Evolutionary conservation across 805 yeast genomes (phyloP).

Genomic region (Hemisphaericaspora nanyangensis): DNA sequence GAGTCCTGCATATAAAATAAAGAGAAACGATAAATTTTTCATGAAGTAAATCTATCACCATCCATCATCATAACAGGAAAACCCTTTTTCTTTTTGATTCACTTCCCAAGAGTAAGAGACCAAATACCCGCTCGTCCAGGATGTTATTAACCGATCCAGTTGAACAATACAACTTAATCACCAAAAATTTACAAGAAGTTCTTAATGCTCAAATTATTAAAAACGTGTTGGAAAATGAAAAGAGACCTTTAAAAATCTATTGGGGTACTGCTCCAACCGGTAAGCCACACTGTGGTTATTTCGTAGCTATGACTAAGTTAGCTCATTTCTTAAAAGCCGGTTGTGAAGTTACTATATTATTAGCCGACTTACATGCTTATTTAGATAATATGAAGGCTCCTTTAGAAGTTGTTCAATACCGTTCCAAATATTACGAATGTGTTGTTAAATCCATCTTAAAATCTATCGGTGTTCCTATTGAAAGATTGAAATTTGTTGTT

Average conservation of each 20-base stretch:
- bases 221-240: slow-evolving; percentile 72
- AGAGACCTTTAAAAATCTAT: slow-evolving; percentile 81
- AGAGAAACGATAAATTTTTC: no score
- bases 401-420: slow-evolving; percentile 79
- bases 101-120: no score
- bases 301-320: slow-evolving; percentile 94
- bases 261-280: slow-evolving; percentile 99
- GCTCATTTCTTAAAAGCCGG: slow-evolving; percentile 96
- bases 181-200: slow-evolving; percentile 87
- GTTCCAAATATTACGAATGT: slow-evolving; percentile 86
- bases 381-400: slow-evolving; percentile 99
- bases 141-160: slow-evolving; percentile 42
- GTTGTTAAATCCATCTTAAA: slow-evolving; percentile 80
- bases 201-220: slow-evolving; percentile 84
- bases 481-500: slow-evolving; percentile 72
- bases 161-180: slow-evolving; percentile 70
- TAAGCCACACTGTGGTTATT: slow-evolving; percentile 97
- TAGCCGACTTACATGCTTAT: slow-evolving; percentile 96
- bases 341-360: slow-evolving; percentile 83
- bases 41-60: no score
- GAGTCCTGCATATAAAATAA: no score
- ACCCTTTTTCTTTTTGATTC: no score
- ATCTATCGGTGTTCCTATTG: slow-evolving; percentile 89
- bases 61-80: no score
- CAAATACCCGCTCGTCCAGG: no score